phyloP scores from a whole-genome alignment of 805 yeast genomes.

The Suhomyces faveliae region DNA sequence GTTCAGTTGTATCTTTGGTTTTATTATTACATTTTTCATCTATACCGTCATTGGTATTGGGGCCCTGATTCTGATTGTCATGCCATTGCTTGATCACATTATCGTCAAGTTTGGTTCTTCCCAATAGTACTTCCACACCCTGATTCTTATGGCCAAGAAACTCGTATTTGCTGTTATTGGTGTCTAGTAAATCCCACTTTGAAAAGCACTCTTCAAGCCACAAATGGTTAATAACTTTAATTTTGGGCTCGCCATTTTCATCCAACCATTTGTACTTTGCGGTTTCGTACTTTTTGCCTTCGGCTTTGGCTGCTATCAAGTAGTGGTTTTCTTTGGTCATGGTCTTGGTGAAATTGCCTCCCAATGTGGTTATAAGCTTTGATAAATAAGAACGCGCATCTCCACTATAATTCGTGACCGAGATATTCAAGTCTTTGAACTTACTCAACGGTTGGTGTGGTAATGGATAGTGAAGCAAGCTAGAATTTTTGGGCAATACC shows the following conservation, averaged over 20 bases:
- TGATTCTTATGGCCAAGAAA: conserved; percentile 42
- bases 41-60: conserved; percentile 29
- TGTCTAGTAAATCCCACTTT: conserved; percentile 56
- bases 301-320: conserved; percentile 62
- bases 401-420: conserved; percentile 82
- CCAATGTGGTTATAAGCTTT: conserved; percentile 60
- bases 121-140: conserved; percentile 47
- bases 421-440: conserved; percentile 53
- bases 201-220: conserved; percentile 85
- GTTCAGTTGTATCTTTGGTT: conserved; percentile 12
- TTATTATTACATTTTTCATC: conserved; percentile 17
- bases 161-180: conserved; percentile 45
- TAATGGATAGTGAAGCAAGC: conserved; percentile 70
- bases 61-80: conserved; percentile 10
- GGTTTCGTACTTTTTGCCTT: conserved; percentile 74
- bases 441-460: conserved; percentile 51
- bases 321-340: conserved; percentile 66
- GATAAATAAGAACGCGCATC: conserved; percentile 76
- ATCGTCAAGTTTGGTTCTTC: conserved; percentile 47
- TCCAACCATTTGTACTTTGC: conserved; percentile 61
- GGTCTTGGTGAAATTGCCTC: conserved; percentile 73
- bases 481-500: conserved; percentile 51
- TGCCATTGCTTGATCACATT: conserved; percentile 42
- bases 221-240: conserved; percentile 68
- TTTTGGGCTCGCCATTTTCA: conserved; percentile 20